These are phyloP conservation scores for Fusarium poae DNA, from an alignment of 2,329 filamentous ascomycete genomes.

Conservation along the genomic window DNA sequence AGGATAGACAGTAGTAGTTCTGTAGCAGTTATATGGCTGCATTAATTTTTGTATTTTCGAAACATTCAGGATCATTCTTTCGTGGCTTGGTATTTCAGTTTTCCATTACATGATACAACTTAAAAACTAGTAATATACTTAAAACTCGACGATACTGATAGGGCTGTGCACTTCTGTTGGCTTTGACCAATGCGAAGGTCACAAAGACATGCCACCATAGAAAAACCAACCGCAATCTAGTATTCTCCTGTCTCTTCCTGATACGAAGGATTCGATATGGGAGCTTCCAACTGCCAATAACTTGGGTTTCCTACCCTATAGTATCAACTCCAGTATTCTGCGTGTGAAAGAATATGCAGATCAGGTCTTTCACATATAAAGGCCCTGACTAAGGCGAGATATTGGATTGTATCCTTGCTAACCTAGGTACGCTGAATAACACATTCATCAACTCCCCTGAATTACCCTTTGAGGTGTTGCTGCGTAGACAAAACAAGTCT, in stretches of 20 bases:
- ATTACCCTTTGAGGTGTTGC: neutral
- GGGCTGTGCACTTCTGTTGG: neutral
- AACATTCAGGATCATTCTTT: neutral
- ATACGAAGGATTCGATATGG: neutral
- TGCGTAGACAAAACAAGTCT: neutral
- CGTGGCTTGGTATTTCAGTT: neutral
- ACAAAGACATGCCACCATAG: neutral
- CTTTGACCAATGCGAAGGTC: neutral
- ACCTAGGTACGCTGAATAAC: neutral
- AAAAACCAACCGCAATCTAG: neutral
- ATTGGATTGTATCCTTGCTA: no score
- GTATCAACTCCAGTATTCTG: no score
- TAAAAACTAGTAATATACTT: neutral
- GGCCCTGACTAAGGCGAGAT: neutral
- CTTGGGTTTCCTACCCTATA: neutral
- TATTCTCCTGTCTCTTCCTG: neutral
- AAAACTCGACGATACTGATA: neutral
- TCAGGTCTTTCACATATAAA: neutral
- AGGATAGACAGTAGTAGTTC: neutral
- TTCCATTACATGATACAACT: neutral
- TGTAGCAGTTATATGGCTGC: neutral
- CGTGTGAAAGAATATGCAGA: no score
- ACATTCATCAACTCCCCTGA: neutral
- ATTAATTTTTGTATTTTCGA: neutral
- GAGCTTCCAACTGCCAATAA: neutral